These are phyloP conservation scores for Brassica rapa DNA, from an alignment of 345 rosid species.

Conservation along the genomic window DNA sequence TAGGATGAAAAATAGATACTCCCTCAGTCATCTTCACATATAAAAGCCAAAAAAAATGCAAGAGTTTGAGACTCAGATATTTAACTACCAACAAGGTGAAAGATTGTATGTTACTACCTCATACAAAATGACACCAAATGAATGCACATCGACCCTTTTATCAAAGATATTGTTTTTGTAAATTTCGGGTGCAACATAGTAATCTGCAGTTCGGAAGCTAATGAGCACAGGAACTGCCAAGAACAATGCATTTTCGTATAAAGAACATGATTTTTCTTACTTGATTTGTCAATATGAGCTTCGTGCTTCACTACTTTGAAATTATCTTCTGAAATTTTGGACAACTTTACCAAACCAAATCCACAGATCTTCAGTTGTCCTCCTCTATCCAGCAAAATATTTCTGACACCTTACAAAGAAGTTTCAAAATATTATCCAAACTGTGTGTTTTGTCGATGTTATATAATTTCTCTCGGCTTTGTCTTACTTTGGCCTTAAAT, in stretches of 20 bases:
- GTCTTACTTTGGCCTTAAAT: slow-evolving; percentile 94
- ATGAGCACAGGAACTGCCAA: neutral
- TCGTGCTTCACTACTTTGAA: slow-evolving; percentile 54
- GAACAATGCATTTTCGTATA: slow-evolving; percentile 7
- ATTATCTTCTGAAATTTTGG: slow-evolving; percentile 59
- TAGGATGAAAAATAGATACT: slow-evolving; percentile 69
- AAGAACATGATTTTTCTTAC: slow-evolving; percentile 47
- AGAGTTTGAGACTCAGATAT: neutral
- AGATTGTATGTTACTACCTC: slow-evolving; percentile 63
- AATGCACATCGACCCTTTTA: slow-evolving; percentile 74
- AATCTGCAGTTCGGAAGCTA: slow-evolving; percentile 47
- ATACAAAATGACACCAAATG: slow-evolving; percentile 76
- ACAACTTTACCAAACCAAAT: slow-evolving; percentile 71
- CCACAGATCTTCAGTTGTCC: slow-evolving; percentile 87
- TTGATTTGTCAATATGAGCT: slow-evolving; percentile 49
- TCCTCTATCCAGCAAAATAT: slow-evolving; percentile 94
- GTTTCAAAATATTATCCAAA: slow-evolving; percentile 51
- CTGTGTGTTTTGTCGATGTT: slow-evolving; percentile 11
- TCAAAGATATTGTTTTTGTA: slow-evolving; percentile 64
- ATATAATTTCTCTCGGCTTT: slow-evolving; percentile 32
- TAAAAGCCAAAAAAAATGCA: neutral
- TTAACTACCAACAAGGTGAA: neutral
- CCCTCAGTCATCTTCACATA: slow-evolving; percentile 83
- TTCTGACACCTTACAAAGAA: slow-evolving; percentile 99
- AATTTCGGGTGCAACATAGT: slow-evolving; percentile 82